Conservation (phyloP, 139 green algal species). For the Picocystis salinarum region DNA sequence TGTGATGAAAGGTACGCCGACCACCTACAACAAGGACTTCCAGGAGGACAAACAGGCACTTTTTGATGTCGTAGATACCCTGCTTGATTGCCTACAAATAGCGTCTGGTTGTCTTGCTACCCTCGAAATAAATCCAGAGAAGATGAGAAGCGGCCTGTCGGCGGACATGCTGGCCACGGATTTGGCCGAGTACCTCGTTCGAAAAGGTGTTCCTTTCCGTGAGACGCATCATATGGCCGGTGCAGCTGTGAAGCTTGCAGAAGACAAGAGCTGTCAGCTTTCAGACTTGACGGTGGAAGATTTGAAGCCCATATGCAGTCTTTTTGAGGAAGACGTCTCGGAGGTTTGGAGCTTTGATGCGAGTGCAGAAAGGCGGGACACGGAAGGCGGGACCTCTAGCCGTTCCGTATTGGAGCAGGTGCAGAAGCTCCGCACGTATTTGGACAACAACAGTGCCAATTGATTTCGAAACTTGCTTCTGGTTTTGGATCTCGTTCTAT, state of each 20-base stretch:
- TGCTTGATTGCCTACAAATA: slow-evolving; percentile 73
- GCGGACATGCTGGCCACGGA: slow-evolving; percentile 94
- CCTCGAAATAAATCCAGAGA: slow-evolving; percentile 64
- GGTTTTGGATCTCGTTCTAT: too few species aligned
- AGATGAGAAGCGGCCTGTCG: slow-evolving; percentile 63
- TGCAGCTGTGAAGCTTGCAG: slow-evolving; percentile 76
- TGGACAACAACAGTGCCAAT: slow-evolving; percentile 13
- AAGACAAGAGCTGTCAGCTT: slow-evolving; percentile 51
- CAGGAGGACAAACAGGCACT: slow-evolving; percentile 85
- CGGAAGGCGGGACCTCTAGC: slow-evolving; percentile 70
- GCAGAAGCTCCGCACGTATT: slow-evolving; percentile 39
- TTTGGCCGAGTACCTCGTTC: slow-evolving; percentile 96
- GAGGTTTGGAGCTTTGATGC: slow-evolving; percentile 70
- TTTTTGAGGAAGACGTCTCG: slow-evolving; percentile 72
- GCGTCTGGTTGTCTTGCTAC: slow-evolving; percentile 77
- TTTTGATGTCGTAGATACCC: slow-evolving; percentile 86
- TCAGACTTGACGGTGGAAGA: slow-evolving; percentile 52
- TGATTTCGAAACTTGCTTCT: too few species aligned
- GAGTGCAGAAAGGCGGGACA: slow-evolving; percentile 73
- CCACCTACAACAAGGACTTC: slow-evolving; percentile 99
- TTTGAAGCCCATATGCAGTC: slow-evolving; percentile 59
- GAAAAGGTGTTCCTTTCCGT: slow-evolving; percentile 76
- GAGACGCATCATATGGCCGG: slow-evolving; percentile 88
- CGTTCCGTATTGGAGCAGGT: slow-evolving; percentile 76
- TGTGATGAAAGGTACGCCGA: slow-evolving; percentile 81